Base-by-base conservation (phyloP, 2,329 filamentous ascomycete genomes). In the Cordyceps fumosorosea region DNA sequence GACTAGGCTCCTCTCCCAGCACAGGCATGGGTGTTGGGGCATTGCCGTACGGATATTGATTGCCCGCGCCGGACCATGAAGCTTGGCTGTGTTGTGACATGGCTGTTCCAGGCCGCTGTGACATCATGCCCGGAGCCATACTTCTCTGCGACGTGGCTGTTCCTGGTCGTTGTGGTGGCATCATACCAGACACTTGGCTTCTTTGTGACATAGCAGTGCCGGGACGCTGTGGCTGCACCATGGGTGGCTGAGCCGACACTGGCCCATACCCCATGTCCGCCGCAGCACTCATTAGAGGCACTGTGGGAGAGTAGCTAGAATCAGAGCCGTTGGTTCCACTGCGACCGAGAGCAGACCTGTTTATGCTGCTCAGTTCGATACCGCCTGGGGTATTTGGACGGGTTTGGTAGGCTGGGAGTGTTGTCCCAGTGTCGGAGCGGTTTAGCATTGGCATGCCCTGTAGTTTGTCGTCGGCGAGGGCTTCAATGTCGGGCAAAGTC, bases 221-320 rank as follows among this genome's bases (percentile, higher is more conserved):
- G 8, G 74, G 70, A 37, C 73, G 58, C 50, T 60, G 48, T 7
- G 54, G 67, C 11, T 72, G 74, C 7, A 72, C 67, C 12, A 69
- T 64, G 14, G 76, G 73, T 5, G 69, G 73, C 2, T 75, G 75
- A 1, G 77, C 77, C 5, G 71, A 70, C 7, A 75, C 66, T 45
- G 75, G 71, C 24, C 69, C 70, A 68, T 80, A 81, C 22, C 85
- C 86, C 83, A 89, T 88, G 7, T 81, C 80, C 37, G 81, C 80
- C 6, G 86, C 85, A 63, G 83, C 79, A 20, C 77, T 74, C 44
- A 89, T 74, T 6, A 91, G 78, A 1, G 89, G 84, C 8, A 84
- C 81, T 64, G 87, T 84, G 3, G 88, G 86, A 14, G 80, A 83
- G 69, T 85, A 88, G 69, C 81, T 89, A n/a, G 77, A 88, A 69